These are phyloP conservation scores for Globisporangium nunn DNA, from an alignment of 352 stramenopile species.

Conservation along the genomic window DNA sequence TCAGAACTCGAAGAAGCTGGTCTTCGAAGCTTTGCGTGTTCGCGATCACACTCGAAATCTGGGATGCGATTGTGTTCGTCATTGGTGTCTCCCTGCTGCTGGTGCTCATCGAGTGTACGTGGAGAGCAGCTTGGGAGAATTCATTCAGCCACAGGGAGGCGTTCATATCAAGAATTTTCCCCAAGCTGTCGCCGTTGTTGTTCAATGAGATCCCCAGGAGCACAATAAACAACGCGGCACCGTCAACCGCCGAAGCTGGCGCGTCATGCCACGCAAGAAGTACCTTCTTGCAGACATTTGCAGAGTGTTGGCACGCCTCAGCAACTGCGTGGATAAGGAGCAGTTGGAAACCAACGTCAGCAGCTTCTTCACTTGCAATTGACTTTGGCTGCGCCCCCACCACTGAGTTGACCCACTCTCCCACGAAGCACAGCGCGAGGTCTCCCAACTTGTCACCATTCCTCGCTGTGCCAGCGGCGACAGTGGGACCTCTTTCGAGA, in stretches of 20 bases:
- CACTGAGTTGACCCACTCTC: conserved; percentile 2
- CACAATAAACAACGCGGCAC: conserved; percentile 16
- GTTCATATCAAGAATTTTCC: conserved; percentile 11
- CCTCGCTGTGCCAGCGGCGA: background rate
- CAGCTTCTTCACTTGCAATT: too few relatives aligned
- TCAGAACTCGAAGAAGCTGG: conserved; percentile 8
- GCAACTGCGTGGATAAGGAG: conserved; percentile 18
- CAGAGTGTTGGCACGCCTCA: conserved; percentile 7
- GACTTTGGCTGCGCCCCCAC: background rate
- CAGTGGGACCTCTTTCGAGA: background rate
- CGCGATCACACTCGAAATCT: conserved; percentile 1
- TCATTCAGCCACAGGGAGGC: conserved; percentile 31
- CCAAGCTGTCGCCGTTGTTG: conserved; percentile 6
- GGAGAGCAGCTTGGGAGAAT: conserved; percentile 13
- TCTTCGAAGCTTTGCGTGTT: conserved; percentile 8
- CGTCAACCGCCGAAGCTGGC: background rate
- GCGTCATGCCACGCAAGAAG: conserved; percentile 2
- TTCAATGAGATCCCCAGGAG: conserved; percentile 11
- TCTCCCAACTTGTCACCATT: background rate
- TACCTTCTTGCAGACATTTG: conserved; percentile 4
- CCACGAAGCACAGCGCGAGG: conserved; percentile 5
- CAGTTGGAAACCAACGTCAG: conserved; percentile 19
- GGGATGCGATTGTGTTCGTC: background rate
- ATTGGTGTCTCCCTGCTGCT: background rate
- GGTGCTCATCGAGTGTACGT: conserved; percentile 5